A percentile compares a stretch with the other conserved stretches of the same genome.
These are phyloP conservation scores for Arachis stenosperma DNA, from an alignment of 306 rosid species.

Conservation along the genomic window DNA sequence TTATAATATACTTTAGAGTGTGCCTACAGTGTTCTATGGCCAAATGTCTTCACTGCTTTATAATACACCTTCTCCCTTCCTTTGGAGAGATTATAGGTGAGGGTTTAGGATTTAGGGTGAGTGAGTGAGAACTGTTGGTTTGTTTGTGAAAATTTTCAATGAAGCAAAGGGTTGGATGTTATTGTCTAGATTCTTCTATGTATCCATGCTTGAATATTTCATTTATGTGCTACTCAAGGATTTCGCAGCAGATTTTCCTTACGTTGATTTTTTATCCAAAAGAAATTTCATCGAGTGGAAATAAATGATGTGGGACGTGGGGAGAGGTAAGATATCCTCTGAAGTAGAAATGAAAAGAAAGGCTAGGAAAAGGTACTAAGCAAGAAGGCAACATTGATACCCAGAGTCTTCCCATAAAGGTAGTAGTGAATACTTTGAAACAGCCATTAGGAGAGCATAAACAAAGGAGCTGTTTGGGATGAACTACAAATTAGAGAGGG, in stretches of 20 bases:
- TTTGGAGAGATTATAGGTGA: background rate
- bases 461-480: no score
- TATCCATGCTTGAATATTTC: background rate
- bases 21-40: background rate
- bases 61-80: background rate
- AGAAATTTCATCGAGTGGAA: slow-evolving; percentile 80
- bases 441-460: no score
- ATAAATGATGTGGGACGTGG: slow-evolving; percentile 34
- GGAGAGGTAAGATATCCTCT: no score
- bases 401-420: no score
- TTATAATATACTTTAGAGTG: background rate
- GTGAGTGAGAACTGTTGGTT: background rate
- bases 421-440: no score
- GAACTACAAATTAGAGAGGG: no score
- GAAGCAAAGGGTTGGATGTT: background rate
- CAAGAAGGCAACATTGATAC: no score
- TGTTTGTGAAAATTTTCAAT: slow-evolving; percentile 1
- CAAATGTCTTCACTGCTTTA: background rate
- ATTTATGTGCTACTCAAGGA: slow-evolving; percentile 48
- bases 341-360: no score
- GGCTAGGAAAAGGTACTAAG: no score
- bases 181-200: slow-evolving; percentile 6
- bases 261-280: no score
- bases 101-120: background rate
- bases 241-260: no score